phyloP scores from a whole-genome alignment of 2,329 filamentous ascomycete species.

The Pseudogymnoascus sp. region DNA sequence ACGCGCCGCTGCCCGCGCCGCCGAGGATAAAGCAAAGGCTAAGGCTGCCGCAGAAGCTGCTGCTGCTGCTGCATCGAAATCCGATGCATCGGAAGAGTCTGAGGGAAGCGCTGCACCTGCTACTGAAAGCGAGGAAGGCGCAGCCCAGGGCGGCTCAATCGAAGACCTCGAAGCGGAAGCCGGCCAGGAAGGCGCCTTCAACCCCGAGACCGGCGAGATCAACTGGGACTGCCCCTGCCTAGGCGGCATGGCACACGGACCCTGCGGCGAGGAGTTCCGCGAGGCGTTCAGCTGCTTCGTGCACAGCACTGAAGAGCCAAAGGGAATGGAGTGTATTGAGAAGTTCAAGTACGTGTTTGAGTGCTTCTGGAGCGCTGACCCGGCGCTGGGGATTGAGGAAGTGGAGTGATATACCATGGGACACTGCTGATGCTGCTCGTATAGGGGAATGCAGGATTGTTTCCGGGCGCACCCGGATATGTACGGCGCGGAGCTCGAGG shows the following conservation, averaged over 20 bases:
- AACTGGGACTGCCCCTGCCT: slow-evolving; percentile 99
- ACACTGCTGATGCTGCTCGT: slow-evolving; percentile 16
- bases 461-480: slow-evolving; percentile 89
- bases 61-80: slow-evolving; percentile 15
- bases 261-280: slow-evolving; percentile 92
- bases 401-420: background rate
- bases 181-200: slow-evolving; percentile 83
- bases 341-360: slow-evolving; percentile 74
- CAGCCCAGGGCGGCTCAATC: slow-evolving; percentile 31
- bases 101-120: background rate
- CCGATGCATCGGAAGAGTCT: background rate
- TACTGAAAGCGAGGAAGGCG: slow-evolving; percentile 17
- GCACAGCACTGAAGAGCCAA: slow-evolving; percentile 87
- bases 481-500: slow-evolving; percentile 80
- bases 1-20: slow-evolving; percentile 22
- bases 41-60: slow-evolving; percentile 16
- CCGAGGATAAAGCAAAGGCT: slow-evolving; percentile 17
- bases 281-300: slow-evolving; percentile 97
- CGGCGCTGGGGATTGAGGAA: background rate
- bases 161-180: slow-evolving; percentile 70
- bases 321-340: slow-evolving; percentile 95
- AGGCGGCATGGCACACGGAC: slow-evolving; percentile 92
- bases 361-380: background rate
- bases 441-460: slow-evolving; percentile 91
- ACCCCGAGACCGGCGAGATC: slow-evolving; percentile 97